phyloP scores from a whole-genome alignment of 1,139 yeast species.

The Debaryomyces fabryi region DNA sequence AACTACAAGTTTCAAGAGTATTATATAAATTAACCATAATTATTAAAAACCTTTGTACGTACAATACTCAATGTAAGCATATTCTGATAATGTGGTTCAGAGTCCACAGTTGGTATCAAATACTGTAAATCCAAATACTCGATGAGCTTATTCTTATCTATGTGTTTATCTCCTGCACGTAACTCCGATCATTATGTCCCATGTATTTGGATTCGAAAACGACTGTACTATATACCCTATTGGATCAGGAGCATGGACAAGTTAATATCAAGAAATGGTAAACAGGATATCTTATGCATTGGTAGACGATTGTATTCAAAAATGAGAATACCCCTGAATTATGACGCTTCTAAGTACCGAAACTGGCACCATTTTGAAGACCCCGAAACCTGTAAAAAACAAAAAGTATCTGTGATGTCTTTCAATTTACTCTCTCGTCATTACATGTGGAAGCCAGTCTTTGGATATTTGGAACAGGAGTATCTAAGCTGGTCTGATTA shows the following conservation, averaged over 20 bases:
- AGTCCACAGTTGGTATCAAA: background rate
- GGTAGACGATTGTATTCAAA: background rate
- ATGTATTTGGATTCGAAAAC: background rate
- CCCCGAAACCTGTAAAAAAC: slow-evolving; percentile 7
- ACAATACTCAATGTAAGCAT: background rate
- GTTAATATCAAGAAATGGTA: background rate
- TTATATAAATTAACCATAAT: background rate
- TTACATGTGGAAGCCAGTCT: slow-evolving; percentile 60
- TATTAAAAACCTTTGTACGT: background rate
- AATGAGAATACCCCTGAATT: slow-evolving; percentile 11
- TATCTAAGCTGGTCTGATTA: slow-evolving; percentile 49
- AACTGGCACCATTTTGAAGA: slow-evolving; percentile 21
- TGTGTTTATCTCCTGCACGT: slow-evolving; percentile 2
- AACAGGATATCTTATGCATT: too few species aligned
- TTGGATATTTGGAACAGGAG: slow-evolving; percentile 48
- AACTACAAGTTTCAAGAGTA: background rate
- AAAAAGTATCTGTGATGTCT: slow-evolving; percentile 41
- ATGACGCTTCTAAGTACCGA: slow-evolving; percentile 28
- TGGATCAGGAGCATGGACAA: background rate
- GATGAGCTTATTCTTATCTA: background rate
- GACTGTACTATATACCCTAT: background rate
- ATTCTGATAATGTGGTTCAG: background rate
- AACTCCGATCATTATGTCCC: background rate
- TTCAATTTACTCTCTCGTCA: slow-evolving; percentile 59
- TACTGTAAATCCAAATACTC: background rate